phyloP scores from a whole-genome alignment of 805 yeast genomes.

The Teunomyces panamensis region DNA sequence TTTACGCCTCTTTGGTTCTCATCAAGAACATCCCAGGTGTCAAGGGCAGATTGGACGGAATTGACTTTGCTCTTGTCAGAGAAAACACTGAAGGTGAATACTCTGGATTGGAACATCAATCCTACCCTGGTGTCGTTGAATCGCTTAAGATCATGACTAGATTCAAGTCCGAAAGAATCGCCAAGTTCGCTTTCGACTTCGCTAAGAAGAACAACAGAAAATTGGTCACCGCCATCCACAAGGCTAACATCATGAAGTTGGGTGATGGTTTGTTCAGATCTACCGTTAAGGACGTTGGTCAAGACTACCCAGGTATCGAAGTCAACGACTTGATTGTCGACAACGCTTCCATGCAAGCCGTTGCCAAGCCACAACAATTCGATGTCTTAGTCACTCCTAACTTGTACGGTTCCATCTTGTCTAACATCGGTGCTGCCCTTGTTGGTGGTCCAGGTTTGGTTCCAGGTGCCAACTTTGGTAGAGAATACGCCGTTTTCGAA shows the following conservation, averaged over 20 bases:
- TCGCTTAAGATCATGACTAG: constrained; percentile 92
- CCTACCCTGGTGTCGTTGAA: constrained; percentile 97
- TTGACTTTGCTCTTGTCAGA: constrained; percentile 92
- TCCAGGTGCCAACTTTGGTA: constrained; percentile 98
- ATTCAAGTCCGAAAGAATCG: constrained; percentile 93
- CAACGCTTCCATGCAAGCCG: constrained; percentile 99
- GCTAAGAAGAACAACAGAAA: constrained; percentile 91
- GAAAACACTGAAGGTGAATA: constrained; percentile 99
- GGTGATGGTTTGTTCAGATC: constrained; percentile 97
- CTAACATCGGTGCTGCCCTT: constrained; percentile 96
- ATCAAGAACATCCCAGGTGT: constrained; percentile 95
- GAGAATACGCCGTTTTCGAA: constrained; percentile 96
- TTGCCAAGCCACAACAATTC: constrained; percentile 95
- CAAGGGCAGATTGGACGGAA: constrained; percentile 79
- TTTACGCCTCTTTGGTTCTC: constrained; percentile 91
- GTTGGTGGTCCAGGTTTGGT: constrained; percentile 98
- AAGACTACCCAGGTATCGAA: constrained; percentile 78
- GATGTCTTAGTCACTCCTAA: constrained; percentile 98
- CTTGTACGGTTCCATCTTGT: constrained; percentile 94
- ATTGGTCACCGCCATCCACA: constrained; percentile 94
- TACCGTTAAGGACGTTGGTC: constrained; percentile 81
- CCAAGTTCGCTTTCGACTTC: constrained; percentile 94
- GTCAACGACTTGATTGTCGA: constrained; percentile 95
- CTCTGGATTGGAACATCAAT: constrained; percentile 96
- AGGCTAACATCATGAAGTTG: constrained; percentile 98